Conservation (phyloP, 257 asterid species). For the Nicotiana otophora region DNA sequence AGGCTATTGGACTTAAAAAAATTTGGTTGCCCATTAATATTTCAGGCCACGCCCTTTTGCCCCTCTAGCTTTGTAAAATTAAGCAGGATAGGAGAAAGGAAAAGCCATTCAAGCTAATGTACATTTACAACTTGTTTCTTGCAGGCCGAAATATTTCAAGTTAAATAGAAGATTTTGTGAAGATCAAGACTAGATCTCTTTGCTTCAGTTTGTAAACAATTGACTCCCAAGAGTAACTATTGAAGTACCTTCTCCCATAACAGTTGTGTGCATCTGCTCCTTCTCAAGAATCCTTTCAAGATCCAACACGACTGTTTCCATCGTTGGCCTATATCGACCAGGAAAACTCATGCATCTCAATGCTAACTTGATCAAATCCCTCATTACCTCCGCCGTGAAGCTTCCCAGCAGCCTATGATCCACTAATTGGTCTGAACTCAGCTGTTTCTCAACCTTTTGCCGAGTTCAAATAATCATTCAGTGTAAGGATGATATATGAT, state of each 20-base stretch:
- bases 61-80: background rate
- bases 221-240: constrained; percentile 64
- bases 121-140: background rate
- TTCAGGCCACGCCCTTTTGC: background rate
- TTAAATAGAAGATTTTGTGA: background rate
- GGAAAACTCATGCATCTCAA: constrained; percentile 50
- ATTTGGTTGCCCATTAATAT: background rate
- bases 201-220: constrained; percentile 38
- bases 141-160: background rate
- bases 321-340: constrained; percentile 40
- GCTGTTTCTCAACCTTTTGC: constrained; percentile 36
- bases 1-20: background rate
- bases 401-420: constrained; percentile 47
- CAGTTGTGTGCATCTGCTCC: constrained; percentile 55
- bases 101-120: background rate
- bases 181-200: background rate
- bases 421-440: constrained; percentile 30
- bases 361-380: constrained; percentile 42
- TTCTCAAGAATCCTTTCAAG: constrained; percentile 55
- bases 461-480: background rate
- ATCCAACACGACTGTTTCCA: constrained; percentile 43
- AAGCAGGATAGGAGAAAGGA: background rate
- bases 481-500: background rate
- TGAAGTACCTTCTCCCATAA: constrained; percentile 54
- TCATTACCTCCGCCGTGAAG: constrained; percentile 62